These are phyloP conservation scores for Drosera capensis DNA, from an alignment of 148 eudicot species.

Conservation along the genomic window DNA sequence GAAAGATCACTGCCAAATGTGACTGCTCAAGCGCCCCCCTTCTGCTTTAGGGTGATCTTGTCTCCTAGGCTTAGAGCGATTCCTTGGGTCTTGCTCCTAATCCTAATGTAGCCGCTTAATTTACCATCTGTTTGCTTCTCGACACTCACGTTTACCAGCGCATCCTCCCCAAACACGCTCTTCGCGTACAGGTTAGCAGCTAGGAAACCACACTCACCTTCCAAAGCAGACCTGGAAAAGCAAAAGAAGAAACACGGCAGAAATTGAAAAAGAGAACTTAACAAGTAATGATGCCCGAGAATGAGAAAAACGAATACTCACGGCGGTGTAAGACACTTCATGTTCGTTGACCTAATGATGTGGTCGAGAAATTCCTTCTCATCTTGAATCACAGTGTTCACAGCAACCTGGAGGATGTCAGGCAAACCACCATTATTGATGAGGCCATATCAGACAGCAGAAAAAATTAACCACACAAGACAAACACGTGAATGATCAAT, in stretches of 20 bases:
- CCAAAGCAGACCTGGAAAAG: constrained; percentile 61
- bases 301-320: constrained; percentile 1
- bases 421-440: constrained; percentile 1
- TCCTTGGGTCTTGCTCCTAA: constrained; percentile 92
- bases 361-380: constrained; percentile 83
- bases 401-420: constrained; percentile 63
- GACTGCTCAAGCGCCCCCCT: constrained; percentile 31
- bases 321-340: constrained; percentile 82
- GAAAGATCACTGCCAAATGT: background rate
- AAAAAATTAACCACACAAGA: too few species aligned
- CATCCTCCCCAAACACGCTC: constrained; percentile 91
- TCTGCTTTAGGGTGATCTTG: constrained; percentile 91
- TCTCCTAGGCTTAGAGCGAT: constrained; percentile 91
- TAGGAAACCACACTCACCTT: constrained; percentile 85
- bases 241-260: background rate
- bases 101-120: constrained; percentile 83
- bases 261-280: background rate
- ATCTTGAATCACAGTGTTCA: constrained; percentile 55
- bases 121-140: constrained; percentile 84
- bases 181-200: constrained; percentile 93
- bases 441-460: too few species aligned
- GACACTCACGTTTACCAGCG: constrained; percentile 73
- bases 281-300: background rate
- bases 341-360: constrained; percentile 78
- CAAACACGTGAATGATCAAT: background rate